Evolutionary conservation across 2,329 filamentous ascomycete genomes (phyloP).

Genomic region (Gyromitra esculenta): DNA sequence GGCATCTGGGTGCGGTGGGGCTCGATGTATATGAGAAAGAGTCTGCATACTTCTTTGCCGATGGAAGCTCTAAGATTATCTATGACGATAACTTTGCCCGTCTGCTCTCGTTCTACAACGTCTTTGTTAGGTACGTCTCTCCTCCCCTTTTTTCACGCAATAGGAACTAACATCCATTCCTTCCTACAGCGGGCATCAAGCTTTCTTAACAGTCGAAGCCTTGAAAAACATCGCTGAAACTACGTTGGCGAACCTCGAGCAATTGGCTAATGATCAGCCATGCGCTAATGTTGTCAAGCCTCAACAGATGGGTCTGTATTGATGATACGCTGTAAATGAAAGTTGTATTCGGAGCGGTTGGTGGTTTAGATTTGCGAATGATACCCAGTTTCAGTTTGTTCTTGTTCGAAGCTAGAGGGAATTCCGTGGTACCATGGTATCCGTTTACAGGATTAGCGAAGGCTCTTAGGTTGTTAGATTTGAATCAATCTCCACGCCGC

Average conservation of each 20-base stretch:
- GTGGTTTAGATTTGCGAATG: conserved; percentile 11
- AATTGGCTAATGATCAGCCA: conserved; percentile 59
- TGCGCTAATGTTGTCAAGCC: conserved; percentile 32
- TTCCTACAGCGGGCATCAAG: conserved; percentile 70
- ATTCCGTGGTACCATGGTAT: neutral
- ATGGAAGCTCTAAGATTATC: conserved; percentile 72
- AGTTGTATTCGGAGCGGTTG: neutral
- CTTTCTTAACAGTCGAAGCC: conserved; percentile 75
- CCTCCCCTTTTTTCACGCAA: neutral
- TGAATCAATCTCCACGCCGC: neutral
- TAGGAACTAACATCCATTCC: conserved; percentile 13
- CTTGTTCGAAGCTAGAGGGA: neutral
- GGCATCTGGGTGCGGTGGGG: conserved; percentile 70
- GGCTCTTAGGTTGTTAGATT: neutral
- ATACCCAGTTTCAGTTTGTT: conserved; percentile 1
- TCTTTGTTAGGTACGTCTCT: conserved; percentile 63
- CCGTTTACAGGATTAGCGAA: neutral
- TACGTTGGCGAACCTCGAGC: conserved; percentile 68
- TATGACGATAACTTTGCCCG: conserved; percentile 74
- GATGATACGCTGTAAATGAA: neutral
- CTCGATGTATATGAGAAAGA: conserved; percentile 76
- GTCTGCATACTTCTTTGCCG: conserved; percentile 71
- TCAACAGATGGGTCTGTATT: neutral
- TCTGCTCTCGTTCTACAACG: conserved; percentile 74
- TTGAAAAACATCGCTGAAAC: conserved; percentile 71